A percentile compares a stretch with the other conserved stretches of the same genome.
These are phyloP conservation scores for Brassica carinata DNA, from an alignment of 345 rosid genomes.

Conservation along the genomic window DNA sequence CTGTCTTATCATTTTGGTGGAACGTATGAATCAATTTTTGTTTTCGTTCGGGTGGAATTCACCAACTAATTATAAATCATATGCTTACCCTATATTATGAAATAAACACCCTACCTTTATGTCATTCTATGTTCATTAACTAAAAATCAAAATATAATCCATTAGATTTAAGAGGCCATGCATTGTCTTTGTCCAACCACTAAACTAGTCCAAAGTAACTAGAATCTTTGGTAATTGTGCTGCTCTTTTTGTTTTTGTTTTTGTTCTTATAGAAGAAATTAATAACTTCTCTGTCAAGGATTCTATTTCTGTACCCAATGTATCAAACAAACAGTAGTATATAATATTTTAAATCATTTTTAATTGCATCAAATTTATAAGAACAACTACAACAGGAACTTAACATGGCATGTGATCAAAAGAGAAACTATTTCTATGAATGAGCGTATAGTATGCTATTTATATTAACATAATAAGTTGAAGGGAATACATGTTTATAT, in stretches of 20 bases:
- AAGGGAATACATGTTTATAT: not conserved
- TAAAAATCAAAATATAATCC: conserved; percentile 20
- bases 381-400: not conserved
- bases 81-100: conserved; percentile 1
- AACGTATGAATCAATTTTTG: not conserved
- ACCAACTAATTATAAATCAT: not conserved
- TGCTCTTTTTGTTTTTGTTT: conserved; percentile 27
- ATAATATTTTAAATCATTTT: not conserved
- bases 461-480: not conserved
- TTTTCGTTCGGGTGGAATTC: not conserved
- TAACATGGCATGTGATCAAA: not conserved
- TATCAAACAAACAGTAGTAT: conserved; percentile 14
- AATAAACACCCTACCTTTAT: conserved; percentile 32
- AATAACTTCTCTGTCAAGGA: conserved; percentile 45
- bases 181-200: conserved; percentile 39
- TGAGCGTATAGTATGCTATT: not conserved
- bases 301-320: conserved; percentile 41
- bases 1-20: conserved; percentile 19
- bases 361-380: not conserved
- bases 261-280: conserved; percentile 22
- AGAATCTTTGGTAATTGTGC: conserved; percentile 48
- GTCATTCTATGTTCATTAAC: conserved; percentile 30
- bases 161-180: conserved; percentile 24
- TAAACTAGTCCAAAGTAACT: conserved; percentile 37
- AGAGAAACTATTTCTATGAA: not conserved